These are phyloP conservation scores for Lyophyllum semitale DNA, from an alignment of 768 basidiomycete genomes.

Conservation along the genomic window DNA sequence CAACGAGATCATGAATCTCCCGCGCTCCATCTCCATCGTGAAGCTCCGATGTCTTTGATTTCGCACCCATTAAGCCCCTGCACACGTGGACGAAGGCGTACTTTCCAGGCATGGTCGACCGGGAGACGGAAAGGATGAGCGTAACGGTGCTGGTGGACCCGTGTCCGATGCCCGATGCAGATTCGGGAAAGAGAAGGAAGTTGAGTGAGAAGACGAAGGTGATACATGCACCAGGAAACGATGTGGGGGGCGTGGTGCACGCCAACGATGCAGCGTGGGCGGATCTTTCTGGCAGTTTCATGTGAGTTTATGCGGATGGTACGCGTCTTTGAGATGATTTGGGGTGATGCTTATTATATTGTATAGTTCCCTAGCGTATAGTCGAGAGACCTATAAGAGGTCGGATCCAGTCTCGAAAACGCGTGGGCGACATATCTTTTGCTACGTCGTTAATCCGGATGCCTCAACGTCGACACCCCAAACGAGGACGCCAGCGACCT, in stretches of 20 bases:
- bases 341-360: neutral
- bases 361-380: constrained; percentile 77
- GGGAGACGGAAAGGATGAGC: constrained; percentile 71
- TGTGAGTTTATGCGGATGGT: constrained; percentile 70
- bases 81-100: constrained; percentile 80
- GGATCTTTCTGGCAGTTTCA: constrained; percentile 95
- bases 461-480: constrained; percentile 30
- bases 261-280: constrained; percentile 99
- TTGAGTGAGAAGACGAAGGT: constrained; percentile 94
- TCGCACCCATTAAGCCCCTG: constrained; percentile 86
- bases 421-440: constrained; percentile 79
- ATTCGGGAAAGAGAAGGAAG: constrained; percentile 89
- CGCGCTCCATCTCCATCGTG: constrained; percentile 96
- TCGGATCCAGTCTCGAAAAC: constrained; percentile 78
- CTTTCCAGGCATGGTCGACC: constrained; percentile 92
- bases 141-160: constrained; percentile 87
- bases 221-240: constrained; percentile 97
- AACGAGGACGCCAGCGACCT: constrained; percentile 31
- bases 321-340: constrained; percentile 15
- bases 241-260: constrained; percentile 93
- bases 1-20: constrained; percentile 92
- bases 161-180: constrained; percentile 89
- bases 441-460: constrained; percentile 44
- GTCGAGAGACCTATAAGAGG: constrained; percentile 95
- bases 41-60: constrained; percentile 98